Evolutionary conservation across 768 basidiomycete genomes (phyloP).

Genomic region (Panus rudis): DNA sequence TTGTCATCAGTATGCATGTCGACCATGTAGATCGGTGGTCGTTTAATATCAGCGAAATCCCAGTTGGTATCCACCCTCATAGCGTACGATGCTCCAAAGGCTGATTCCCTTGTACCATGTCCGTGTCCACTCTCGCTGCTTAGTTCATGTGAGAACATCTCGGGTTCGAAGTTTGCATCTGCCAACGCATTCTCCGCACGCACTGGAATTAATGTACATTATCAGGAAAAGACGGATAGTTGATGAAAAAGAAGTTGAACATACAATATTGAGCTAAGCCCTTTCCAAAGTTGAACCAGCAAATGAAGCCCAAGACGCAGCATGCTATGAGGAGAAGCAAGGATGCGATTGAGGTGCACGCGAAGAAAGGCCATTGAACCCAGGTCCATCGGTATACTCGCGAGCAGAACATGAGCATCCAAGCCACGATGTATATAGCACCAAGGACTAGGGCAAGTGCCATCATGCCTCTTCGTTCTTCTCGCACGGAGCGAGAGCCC

Average conservation of each 20-base stretch:
- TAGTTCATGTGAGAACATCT: slow-evolving; percentile 12
- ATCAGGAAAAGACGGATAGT: background rate
- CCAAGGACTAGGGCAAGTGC: slow-evolving; percentile 35
- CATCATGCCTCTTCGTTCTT: slow-evolving; percentile 38
- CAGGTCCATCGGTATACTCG: slow-evolving; percentile 23
- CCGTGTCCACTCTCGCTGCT: background rate
- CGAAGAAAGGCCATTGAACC: slow-evolving; percentile 44
- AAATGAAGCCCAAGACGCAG: slow-evolving; percentile 39
- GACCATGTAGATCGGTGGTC: slow-evolving; percentile 17
- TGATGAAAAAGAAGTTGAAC: background rate
- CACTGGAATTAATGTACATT: slow-evolving; percentile 5
- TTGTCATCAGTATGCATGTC: slow-evolving; percentile 10
- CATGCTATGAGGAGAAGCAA: slow-evolving; percentile 31
- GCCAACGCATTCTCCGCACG: slow-evolving; percentile 17
- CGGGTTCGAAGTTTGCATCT: slow-evolving; percentile 21
- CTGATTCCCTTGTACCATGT: too few species aligned
- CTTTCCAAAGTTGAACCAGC: slow-evolving; percentile 45
- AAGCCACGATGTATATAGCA: slow-evolving; percentile 26
- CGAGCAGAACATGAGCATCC: slow-evolving; percentile 22
- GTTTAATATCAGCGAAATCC: slow-evolving; percentile 10
- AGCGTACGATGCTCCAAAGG: background rate
- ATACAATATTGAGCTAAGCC: slow-evolving; percentile 52
- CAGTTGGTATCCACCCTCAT: slow-evolving; percentile 18
- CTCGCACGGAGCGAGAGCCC: slow-evolving; percentile 50
- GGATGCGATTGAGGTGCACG: slow-evolving; percentile 35